phyloP scores from a whole-genome alignment of 1,284 basidiomycete species.

The Trichosporon sp. region DNA sequence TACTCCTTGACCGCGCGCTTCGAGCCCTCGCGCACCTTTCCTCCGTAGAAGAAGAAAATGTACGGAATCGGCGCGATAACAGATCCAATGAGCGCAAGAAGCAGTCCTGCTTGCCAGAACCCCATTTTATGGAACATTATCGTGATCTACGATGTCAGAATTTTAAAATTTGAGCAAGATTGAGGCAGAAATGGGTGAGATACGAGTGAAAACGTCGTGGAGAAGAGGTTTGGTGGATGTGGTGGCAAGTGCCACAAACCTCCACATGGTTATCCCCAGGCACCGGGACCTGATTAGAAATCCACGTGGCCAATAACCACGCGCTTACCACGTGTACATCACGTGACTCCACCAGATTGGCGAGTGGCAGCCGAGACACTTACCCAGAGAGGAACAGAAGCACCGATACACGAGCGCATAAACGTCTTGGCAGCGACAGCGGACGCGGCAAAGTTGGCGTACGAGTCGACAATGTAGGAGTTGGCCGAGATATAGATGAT shows the following conservation, averaged over 20 bases:
- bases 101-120: constrained; percentile 38
- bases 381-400: constrained; percentile 41
- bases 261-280: too few relatives aligned
- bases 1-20: constrained; percentile 24
- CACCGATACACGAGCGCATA: constrained; percentile 51
- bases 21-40: constrained; percentile 24
- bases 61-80: constrained; percentile 37
- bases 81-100: constrained; percentile 35
- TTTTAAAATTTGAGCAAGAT: not conserved
- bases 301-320: too few relatives aligned
- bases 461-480: constrained; percentile 41
- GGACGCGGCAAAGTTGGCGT: constrained; percentile 39
- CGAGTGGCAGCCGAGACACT: constrained; percentile 24
- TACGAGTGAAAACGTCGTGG: not conserved
- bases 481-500: constrained; percentile 47
- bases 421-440: constrained; percentile 55
- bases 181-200: not conserved
- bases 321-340: too few relatives aligned
- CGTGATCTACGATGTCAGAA: constrained; percentile 3
- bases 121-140: constrained; percentile 27
- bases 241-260: too few relatives aligned
- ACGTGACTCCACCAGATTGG: too few relatives aligned
- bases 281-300: too few relatives aligned
- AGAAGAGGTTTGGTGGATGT: not conserved
- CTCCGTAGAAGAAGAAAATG: constrained; percentile 44